Percentiles rank a stretch among this genome's conserved stretches.
Evolutionary conservation across 768 basidiomycete genomes (phyloP).

Genomic region (Boletus speciosus): DNA sequence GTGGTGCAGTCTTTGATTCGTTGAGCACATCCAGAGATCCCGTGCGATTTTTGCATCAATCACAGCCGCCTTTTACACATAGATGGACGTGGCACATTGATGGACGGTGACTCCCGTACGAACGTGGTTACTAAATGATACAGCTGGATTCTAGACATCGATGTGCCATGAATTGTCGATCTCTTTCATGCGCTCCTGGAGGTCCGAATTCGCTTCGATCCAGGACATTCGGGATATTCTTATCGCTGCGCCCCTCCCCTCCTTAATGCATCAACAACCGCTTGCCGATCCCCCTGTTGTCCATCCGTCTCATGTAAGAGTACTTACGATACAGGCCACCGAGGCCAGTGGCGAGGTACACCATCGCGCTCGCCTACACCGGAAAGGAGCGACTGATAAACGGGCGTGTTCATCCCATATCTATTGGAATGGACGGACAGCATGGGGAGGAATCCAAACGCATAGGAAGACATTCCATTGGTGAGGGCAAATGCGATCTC

Average conservation of each 20-base stretch:
- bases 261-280: conserved; percentile 19
- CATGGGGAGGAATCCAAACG: neutral
- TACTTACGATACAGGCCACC: conserved; percentile 52
- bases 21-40: too few species aligned
- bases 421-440: conserved; percentile 32
- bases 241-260: neutral
- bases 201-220: neutral
- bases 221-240: neutral
- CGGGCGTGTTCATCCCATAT: conserved; percentile 77
- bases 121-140: too few species aligned
- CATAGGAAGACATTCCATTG: too few species aligned
- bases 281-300: conserved; percentile 19
- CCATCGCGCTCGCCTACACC: conserved; percentile 67
- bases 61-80: too few species aligned
- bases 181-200: neutral
- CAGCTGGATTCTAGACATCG: too few species aligned
- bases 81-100: too few species aligned
- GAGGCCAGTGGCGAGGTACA: conserved; percentile 58
- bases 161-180: neutral
- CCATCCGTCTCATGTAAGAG: conserved; percentile 52
- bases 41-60: too few species aligned
- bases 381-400: conserved; percentile 66
- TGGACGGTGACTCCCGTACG: too few species aligned
- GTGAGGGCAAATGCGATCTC: conserved; percentile 32
- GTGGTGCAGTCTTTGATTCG: too few species aligned